Base-by-base conservation (phyloP, 2,329 filamentous ascomycete genomes). In the Verticillium longisporum region DNA sequence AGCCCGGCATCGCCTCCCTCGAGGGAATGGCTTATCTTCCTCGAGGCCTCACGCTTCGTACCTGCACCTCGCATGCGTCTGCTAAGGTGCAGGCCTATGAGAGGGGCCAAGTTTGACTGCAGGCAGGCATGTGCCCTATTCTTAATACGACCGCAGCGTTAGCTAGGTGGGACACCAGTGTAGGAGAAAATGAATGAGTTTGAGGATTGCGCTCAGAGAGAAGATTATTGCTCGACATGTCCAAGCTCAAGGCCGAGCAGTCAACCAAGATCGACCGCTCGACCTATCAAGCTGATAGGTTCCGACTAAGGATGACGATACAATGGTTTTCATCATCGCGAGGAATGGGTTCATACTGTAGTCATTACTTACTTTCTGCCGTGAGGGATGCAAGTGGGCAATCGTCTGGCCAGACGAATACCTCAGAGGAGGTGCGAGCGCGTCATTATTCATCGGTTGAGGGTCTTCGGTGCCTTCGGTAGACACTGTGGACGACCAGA, bases 291-390 rank as follows among this genome's bases (percentile, higher is more conserved):
- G 56, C 61, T 64, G 61, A 58, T 61, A 65, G 63, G 71, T 75
- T 96, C 88, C 84, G 92, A 81, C 91, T 96, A 96, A 96, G 92
- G 92, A 96, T 96, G 92, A 96, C 91, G 89, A 92, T 93, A 92
- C 83, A 78, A 83, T 77, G 75, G 74, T 81, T 92, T 87, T 95
- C 92, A 94, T 96, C 92, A 94, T 89, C 70, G 67, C 70, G 71
- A 60, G 36, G 38, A 56, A 60, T 33, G 54, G 59, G 53, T 26
- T 26, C 60, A 50, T 18, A 62, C 33, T 62, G 15, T 36, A 13
- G 34, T 10, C 6, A 5, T 10, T 10, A 36, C 34, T 36, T 13
- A 36, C 34, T 36, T 26, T 26, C 26, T 26, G 26, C 4, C 26
- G 26, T 4, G 26, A 26, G 4, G 26, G 26, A 4, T 26, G 26